Conservation (phyloP, 495 filamentous ascomycete species). For the Pyrenula aspistea region DNA sequence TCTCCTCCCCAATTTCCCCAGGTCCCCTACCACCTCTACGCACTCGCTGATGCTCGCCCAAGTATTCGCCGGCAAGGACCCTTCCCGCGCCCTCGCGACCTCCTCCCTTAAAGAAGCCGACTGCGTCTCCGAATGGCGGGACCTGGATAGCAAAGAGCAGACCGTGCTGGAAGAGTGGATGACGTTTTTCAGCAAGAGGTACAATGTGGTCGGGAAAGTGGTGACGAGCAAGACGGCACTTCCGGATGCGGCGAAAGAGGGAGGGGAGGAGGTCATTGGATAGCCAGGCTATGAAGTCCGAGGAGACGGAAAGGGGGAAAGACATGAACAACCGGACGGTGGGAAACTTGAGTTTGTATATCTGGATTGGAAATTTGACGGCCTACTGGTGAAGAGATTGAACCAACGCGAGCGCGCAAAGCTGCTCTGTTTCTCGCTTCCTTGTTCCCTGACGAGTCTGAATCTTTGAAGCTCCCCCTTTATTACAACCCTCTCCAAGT, state of each 20-base stretch:
- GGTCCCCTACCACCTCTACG: too few relatives aligned
- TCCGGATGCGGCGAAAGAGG: background rate
- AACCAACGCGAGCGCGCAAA: too few relatives aligned
- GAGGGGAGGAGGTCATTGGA: background rate
- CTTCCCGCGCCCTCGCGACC: conserved; percentile 74
- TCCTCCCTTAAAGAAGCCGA: conserved; percentile 83
- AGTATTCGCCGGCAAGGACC: conserved; percentile 95
- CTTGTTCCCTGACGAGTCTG: too few relatives aligned
- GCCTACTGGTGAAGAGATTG: too few relatives aligned
- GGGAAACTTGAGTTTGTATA: too few relatives aligned
- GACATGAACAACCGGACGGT: too few relatives aligned
- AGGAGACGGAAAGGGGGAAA: too few relatives aligned
- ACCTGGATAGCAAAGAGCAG: conserved; percentile 81
- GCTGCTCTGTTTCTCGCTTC: too few relatives aligned
- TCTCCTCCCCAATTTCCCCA: conserved; percentile 1
- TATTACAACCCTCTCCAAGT: too few relatives aligned
- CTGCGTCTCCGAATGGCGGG: conserved; percentile 71
- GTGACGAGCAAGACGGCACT: background rate
- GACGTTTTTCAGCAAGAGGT: conserved; percentile 91
- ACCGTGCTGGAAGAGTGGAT: conserved; percentile 78
- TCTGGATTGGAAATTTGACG: too few relatives aligned
- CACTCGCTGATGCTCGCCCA: conserved; percentile 4
- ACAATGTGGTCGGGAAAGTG: conserved; percentile 82
- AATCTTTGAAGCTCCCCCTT: too few relatives aligned
- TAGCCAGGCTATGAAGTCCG: background rate